Conservation (phyloP, 2,329 filamentous ascomycete genomes). For the Cladosporium sp. region DNA sequence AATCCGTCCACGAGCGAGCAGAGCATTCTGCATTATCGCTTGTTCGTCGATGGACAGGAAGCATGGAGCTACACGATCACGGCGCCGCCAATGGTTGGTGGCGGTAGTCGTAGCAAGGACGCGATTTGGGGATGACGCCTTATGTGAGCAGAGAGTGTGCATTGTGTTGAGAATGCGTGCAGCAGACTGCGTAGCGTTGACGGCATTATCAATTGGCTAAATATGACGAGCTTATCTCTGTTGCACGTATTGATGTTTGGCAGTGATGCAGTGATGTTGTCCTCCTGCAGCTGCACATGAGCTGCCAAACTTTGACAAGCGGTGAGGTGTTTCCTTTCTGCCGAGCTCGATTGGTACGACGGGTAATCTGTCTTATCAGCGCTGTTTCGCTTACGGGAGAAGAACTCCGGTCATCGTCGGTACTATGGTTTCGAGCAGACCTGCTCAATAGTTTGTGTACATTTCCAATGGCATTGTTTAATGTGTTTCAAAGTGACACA, state of each 20-base stretch:
- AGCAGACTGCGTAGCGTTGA: neutral
- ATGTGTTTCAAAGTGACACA: neutral
- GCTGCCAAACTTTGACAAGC: neutral
- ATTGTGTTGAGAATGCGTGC: neutral
- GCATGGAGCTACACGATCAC: slow-evolving; percentile 65
- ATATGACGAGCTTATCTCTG: neutral
- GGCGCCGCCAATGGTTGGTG: slow-evolving; percentile 43
- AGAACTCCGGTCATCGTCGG: neutral
- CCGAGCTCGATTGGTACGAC: neutral
- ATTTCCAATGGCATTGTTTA: neutral
- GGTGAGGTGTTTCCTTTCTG: neutral
- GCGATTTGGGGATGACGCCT: slow-evolving; percentile 45
- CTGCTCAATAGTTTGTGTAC: neutral
- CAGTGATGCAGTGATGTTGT: neutral
- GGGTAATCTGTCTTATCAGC: neutral
- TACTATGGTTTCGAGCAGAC: neutral
- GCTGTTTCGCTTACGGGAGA: neutral
- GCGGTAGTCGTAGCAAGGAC: slow-evolving; percentile 45
- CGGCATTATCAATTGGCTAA: neutral
- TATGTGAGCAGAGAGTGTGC: neutral
- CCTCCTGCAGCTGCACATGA: slow-evolving; percentile 2
- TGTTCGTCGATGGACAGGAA: slow-evolving; percentile 80
- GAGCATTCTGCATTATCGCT: slow-evolving; percentile 74
- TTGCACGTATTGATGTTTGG: slow-evolving; percentile 1
- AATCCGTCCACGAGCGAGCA: slow-evolving; percentile 63